phyloP scores from a whole-genome alignment of 2,329 filamentous ascomycete genomes.

The Aureobasidium sp. region DNA sequence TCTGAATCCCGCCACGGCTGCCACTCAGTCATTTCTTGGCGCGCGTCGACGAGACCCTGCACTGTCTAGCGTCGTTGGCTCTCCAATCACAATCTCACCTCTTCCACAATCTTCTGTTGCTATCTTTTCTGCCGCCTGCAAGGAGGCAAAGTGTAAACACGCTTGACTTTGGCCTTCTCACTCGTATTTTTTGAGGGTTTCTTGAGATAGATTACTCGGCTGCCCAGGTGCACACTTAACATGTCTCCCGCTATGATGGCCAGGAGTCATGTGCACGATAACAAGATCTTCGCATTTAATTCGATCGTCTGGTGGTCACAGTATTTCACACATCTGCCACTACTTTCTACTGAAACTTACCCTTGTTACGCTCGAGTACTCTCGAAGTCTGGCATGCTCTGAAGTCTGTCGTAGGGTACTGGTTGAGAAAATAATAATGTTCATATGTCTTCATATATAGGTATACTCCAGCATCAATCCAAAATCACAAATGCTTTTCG shows the following conservation, averaged over 20 bases:
- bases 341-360: neutral
- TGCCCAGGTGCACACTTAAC: too few relatives aligned
- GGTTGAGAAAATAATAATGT: neutral
- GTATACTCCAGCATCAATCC: neutral
- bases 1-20: neutral
- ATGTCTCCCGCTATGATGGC: too few relatives aligned
- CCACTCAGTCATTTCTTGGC: neutral
- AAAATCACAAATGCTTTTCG: neutral
- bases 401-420: too few relatives aligned
- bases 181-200: too few relatives aligned
- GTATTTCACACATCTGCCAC: too few relatives aligned
- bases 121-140: neutral
- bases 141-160: neutral
- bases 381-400: neutral
- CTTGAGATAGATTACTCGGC: too few relatives aligned
- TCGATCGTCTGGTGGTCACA: neutral
- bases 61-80: neutral
- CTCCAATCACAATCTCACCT: neutral
- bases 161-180: neutral
- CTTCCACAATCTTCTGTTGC: slow-evolving; percentile 3
- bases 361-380: neutral
- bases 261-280: too few relatives aligned
- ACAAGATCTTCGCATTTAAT: too few relatives aligned
- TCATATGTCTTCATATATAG: slow-evolving; percentile 7
- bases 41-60: neutral